These are phyloP conservation scores for Candida xyloterini DNA, from an alignment of 805 yeast species.

Conservation along the genomic window DNA sequence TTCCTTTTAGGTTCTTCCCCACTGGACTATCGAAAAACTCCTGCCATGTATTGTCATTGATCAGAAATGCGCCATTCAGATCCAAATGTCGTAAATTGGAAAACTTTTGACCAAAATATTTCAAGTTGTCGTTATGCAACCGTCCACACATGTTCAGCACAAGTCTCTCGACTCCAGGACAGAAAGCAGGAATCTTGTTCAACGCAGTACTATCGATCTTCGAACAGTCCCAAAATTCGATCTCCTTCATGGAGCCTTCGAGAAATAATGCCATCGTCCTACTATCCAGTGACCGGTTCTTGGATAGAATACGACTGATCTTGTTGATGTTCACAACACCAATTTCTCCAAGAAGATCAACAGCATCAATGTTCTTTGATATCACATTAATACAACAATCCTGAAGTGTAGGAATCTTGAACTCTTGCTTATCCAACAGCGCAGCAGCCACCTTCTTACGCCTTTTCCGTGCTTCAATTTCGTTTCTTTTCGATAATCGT, in stretches of 20 bases:
- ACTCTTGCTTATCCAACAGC: constrained; percentile 66
- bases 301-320: constrained; percentile 72
- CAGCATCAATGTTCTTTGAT: constrained; percentile 64
- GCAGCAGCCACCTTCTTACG: constrained; percentile 83
- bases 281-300: constrained; percentile 76
- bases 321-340: constrained; percentile 69
- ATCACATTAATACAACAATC: constrained; percentile 73
- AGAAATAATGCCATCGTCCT: constrained; percentile 72
- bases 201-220: constrained; percentile 63
- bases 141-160: constrained; percentile 92
- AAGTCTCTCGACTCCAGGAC: constrained; percentile 67
- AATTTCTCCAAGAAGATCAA: constrained; percentile 83
- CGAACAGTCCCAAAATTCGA: constrained; percentile 94
- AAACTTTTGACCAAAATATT: constrained; percentile 60
- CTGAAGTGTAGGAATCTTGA: constrained; percentile 67
- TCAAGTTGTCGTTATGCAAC: constrained; percentile 70
- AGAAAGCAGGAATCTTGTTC: constrained; percentile 67
- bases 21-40: constrained; percentile 55
- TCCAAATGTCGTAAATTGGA: constrained; percentile 49
- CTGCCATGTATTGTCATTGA: constrained; percentile 76
- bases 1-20: constrained; percentile 51
- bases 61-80: constrained; percentile 89
- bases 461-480: constrained; percentile 63
- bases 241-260: constrained; percentile 48
- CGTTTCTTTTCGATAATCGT: constrained; percentile 46